Conservation (phyloP, 371 early-diverging fungal species). For the Paraphysoderma sedebokerense region DNA sequence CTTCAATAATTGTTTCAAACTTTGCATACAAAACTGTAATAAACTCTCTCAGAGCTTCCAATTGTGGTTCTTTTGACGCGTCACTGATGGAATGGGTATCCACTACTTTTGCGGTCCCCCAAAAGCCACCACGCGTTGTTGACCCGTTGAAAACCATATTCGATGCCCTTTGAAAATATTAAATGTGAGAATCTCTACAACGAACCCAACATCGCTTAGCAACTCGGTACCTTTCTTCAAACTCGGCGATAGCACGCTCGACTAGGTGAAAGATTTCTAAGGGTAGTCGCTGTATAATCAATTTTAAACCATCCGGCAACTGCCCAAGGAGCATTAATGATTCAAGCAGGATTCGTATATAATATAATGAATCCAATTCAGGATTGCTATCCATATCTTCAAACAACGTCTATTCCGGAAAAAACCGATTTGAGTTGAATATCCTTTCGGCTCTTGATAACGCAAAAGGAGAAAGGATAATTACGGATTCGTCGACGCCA, state of each 20-base stretch:
- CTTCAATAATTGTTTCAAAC: neutral
- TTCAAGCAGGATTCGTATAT: slow-evolving; percentile 4
- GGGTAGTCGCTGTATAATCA: slow-evolving; percentile 2
- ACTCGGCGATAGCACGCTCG: slow-evolving; percentile 1
- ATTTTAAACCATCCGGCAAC: slow-evolving; percentile 2
- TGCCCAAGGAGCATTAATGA: neutral
- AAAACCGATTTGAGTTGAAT: too few species aligned
- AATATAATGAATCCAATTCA: slow-evolving; percentile 5
- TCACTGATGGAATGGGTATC: neutral
- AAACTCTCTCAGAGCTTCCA: neutral
- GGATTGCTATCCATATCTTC: slow-evolving; percentile 3
- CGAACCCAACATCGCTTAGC: neutral
- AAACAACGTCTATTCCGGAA: too few species aligned
- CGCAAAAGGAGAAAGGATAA: too few species aligned
- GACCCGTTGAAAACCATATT: too few species aligned
- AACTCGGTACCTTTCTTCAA: neutral
- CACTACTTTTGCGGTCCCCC: neutral
- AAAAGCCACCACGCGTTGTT: too few species aligned
- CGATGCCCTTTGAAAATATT: neutral
- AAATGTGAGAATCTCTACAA: too few species aligned
- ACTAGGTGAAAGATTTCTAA: slow-evolving; percentile 2
- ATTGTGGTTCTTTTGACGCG: neutral
- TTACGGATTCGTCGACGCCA: too few species aligned
- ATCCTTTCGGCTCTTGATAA: too few species aligned
- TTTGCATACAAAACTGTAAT: neutral